Base-by-base conservation (phyloP, 2,329 filamentous ascomycete genomes). In the Aspergillus novoparasiticus region DNA sequence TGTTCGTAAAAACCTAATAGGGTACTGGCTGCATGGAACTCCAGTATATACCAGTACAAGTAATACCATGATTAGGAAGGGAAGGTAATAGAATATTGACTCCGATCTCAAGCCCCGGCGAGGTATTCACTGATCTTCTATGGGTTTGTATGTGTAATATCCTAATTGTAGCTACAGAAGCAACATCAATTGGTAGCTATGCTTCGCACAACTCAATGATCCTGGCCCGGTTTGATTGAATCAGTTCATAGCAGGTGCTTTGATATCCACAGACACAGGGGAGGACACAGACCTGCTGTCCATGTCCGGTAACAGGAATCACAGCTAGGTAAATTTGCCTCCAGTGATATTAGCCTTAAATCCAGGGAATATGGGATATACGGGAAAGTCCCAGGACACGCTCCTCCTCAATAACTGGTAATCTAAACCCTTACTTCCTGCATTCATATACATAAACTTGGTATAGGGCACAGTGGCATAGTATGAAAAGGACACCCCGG, bases 381-480 rank as follows among this genome's bases (percentile, higher is more conserved):
- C 46, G 4, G 46, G 46, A n/a, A 50, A 50, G 16, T 30, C 46
- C 26, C 46, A 32, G 12, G 26, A 16, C 16, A 50, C 46, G 16
- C 46, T 50, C 26, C 23, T 50, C 4, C 46, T 50, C 46, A 50
- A 8, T 16, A 50, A n/a, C 23, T 50, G 23, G 11, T 50, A 30
- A 6, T 50, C 46, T 6, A 50, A 26, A 8, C 46, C 46, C 26
- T n/a, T 50, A 28, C 9, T 14, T 1, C 46, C 26, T 19, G 46
- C 46, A 50, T 50, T 32, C 46, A 50, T 28, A 30, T 50, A 50
- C 23, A 50, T 50, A 11, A 32, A 50, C 5, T 50, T 50, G 1
- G 46, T 50, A 30, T 50, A 50, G 23, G 46, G 46, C 26, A 50
- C 46, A 9, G 46, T 50, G 16, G 46, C 46, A 50, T 50, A 30